These are phyloP conservation scores for Chrysanthemum lavandulifolium DNA, from an alignment of 129 eudicot genomes.

Conservation along the genomic window DNA sequence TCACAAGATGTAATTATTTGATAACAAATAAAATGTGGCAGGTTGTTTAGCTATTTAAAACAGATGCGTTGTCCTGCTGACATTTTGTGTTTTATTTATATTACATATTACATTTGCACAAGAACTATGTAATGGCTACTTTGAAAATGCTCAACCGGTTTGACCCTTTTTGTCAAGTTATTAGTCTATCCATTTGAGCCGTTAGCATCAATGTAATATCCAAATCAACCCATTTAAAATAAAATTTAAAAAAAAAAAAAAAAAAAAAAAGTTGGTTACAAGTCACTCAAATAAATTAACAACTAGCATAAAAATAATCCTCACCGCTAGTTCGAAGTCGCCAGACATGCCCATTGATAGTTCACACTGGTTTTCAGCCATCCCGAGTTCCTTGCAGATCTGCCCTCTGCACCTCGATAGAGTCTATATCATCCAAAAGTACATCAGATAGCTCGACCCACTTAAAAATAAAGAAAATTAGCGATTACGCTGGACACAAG, in stretches of 20 bases:
- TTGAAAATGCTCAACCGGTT: neutral
- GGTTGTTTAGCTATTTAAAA: too few relatives aligned
- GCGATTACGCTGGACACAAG: neutral
- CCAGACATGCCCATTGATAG: conserved; percentile 99
- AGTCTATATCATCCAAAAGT: conserved; percentile 40
- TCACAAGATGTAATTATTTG: neutral
- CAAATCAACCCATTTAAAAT: conserved; percentile 2
- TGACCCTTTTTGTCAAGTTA: neutral
- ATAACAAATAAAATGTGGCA: too few relatives aligned
- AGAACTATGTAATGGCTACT: neutral
- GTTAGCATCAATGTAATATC: conserved; percentile 1
- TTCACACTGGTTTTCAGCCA: conserved; percentile 67
- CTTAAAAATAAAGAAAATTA: neutral
- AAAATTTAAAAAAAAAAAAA: too few relatives aligned
- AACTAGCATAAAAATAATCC: neutral
- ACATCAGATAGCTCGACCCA: conserved; percentile 13
- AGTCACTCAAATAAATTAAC: neutral
- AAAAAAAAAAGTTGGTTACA: neutral
- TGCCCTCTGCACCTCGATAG: conserved; percentile 69
- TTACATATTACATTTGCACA: too few relatives aligned
- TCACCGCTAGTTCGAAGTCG: conserved; percentile 93
- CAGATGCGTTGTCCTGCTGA: too few relatives aligned
- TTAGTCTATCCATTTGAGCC: neutral
- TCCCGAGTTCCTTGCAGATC: conserved; percentile 77
- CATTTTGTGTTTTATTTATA: too few relatives aligned